Percentiles rank a stretch among this genome's conserved stretches.
phyloP scores from a whole-genome alignment of 306 rosid species.

The Luffa acutangula region DNA sequence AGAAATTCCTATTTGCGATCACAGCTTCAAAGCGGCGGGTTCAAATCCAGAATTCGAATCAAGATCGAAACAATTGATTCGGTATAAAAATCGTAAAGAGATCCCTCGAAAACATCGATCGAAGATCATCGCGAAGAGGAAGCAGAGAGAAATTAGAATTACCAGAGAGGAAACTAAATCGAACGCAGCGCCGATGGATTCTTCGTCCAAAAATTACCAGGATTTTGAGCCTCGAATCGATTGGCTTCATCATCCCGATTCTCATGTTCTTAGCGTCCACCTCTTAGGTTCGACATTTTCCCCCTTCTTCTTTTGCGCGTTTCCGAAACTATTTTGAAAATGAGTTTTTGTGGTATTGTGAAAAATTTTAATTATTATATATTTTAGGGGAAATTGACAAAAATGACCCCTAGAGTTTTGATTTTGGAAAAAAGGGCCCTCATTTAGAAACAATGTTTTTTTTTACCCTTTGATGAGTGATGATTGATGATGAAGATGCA shows the following conservation, averaged over 20 bases:
- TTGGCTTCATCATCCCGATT: neutral
- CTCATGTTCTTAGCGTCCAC: neutral
- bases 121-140: neutral
- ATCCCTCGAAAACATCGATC: neutral
- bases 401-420: no score
- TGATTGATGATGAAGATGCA: no score
- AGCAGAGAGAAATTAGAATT: neutral
- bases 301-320: neutral
- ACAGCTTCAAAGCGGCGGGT: neutral
- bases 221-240: neutral
- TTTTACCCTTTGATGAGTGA: no score
- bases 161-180: neutral
- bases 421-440: no score
- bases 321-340: no score
- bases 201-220: neutral
- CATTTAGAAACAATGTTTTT: no score
- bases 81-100: neutral
- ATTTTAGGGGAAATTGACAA: no score
- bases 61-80: neutral
- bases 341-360: no score
- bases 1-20: conserved; percentile 2
- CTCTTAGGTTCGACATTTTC: neutral
- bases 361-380: no score
- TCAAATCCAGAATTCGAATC: neutral
- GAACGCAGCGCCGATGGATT: neutral